These are phyloP conservation scores for Arachnomyces sp. DNA, from an alignment of 2,329 filamentous ascomycete genomes.

Conservation along the genomic window DNA sequence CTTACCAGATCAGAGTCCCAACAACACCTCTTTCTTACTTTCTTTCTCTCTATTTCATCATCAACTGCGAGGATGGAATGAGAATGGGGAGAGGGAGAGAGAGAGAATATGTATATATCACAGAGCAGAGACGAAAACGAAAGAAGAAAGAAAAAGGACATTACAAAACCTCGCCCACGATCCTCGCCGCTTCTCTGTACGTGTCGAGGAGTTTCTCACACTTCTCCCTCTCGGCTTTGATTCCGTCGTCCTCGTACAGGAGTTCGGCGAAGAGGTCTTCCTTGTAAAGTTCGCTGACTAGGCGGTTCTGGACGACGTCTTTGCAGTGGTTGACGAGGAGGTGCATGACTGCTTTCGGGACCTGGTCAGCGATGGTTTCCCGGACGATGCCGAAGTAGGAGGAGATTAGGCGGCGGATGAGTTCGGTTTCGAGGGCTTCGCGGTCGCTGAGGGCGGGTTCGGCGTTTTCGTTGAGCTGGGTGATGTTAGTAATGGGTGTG, in stretches of 20 bases:
- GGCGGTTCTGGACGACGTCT: constrained; percentile 91
- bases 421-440: constrained; percentile 93
- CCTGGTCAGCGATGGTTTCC: constrained; percentile 96
- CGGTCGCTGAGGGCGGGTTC: constrained; percentile 89
- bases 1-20: no score
- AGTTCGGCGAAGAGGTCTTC: constrained; percentile 85
- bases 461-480: constrained; percentile 40
- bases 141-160: constrained; percentile 2
- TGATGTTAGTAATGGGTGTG: constrained; percentile 2
- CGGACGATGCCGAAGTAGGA: constrained; percentile 99
- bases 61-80: no score
- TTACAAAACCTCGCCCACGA: constrained; percentile 90
- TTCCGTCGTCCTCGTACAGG: constrained; percentile 91
- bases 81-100: no score
- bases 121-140: no score
- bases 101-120: no score
- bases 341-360: constrained; percentile 98
- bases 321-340: constrained; percentile 97
- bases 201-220: constrained; percentile 92
- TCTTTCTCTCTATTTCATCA: no score
- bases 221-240: constrained; percentile 97
- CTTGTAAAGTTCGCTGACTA: constrained; percentile 92
- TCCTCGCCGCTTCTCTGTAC: constrained; percentile 95
- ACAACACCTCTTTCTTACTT: no score
- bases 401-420: constrained; percentile 91